A percentile compares a stretch with the other conserved stretches of the same genome.
Evolutionary conservation across 164 flowering plant species (phyloP).

Genomic region (Akebia trifoliata): DNA sequence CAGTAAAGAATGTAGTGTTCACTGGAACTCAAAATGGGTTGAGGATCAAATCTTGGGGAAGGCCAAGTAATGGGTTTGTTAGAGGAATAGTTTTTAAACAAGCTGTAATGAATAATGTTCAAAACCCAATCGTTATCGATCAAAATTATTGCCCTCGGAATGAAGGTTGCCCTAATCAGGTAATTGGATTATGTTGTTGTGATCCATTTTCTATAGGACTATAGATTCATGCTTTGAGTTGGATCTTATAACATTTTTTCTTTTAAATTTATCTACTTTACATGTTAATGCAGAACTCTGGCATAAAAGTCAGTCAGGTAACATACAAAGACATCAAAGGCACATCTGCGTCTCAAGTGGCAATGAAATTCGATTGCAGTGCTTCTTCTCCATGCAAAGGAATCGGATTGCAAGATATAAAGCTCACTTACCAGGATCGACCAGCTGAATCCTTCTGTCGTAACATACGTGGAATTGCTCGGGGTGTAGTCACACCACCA

Average conservation of each 20-base stretch:
- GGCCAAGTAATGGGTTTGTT: conserved; percentile 36
- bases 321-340: conserved; percentile 21
- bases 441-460: conserved; percentile 16
- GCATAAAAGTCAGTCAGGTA: conserved; percentile 25
- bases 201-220: too few species aligned
- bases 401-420: conserved; percentile 20
- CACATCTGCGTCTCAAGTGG: conserved; percentile 22
- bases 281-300: conserved; percentile 27
- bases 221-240: too few species aligned
- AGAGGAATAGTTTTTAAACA: conserved; percentile 20
- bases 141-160: conserved; percentile 37
- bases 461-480: conserved; percentile 10
- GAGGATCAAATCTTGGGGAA: conserved; percentile 44
- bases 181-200: not conserved
- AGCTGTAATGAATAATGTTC: conserved; percentile 25
- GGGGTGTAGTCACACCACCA: conserved; percentile 13
- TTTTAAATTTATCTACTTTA: not conserved
- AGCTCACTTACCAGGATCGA: conserved; percentile 17
- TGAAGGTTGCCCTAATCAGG: conserved; percentile 35
- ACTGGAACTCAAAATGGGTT: conserved; percentile 38
- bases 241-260: too few species aligned
- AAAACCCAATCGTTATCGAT: conserved; percentile 35
- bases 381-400: conserved; percentile 18
- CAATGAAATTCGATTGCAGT: conserved; percentile 27
- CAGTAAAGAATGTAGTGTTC: conserved; percentile 23